Base-by-base conservation (phyloP, 2,329 filamentous ascomycete species). In the Calonectria ilicicola region DNA sequence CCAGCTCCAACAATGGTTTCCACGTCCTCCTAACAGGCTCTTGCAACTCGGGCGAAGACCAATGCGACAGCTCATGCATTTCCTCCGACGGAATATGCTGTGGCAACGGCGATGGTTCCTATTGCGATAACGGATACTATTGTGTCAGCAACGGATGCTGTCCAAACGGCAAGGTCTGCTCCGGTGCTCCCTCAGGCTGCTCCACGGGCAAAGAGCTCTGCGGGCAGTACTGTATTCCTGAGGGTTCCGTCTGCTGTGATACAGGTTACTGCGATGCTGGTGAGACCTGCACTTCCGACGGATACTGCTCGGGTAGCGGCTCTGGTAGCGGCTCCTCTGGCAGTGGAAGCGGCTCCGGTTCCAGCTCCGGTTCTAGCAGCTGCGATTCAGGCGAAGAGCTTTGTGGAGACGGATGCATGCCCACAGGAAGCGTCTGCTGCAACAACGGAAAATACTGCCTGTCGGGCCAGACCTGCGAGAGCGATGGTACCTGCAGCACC, bases 131-230 rank as follows among this genome's bases (percentile, higher is more conserved):
- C 15, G 82, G 81, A 7, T 74, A 80, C 23, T 78, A 79, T 70
- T 84, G 83, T 67, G 70, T 75, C 42, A 8, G 51, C 3, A 73
- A 76, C 6, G 82, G 82, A n/a, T 84, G 83, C 76, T 84, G 83
- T 63, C 71, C 74, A 15, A 65, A 74, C n/a, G 83, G 83, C 63
- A 70, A 81, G 64, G 69, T 78, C 23, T 84, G 83, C 75, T 72
- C 76, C 5, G 82, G 82, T n/a, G n/a, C 68, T 15, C 76, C 80
- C 10, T 68, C 74, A 1, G 79, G 77, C 19, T 83, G 81, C n/a
- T 56, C 60, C 9, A 19, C 73, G 0, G 81, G 77, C 47, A 76
- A 80, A 42, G 76, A 72, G 6, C 66, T 75, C 14, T 84, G 82
- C 66, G 76, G 76, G 32, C 47, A 65, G 46, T 79, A 69, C n/a